phyloP scores from a whole-genome alignment of 176 grass and related monocot genomes.

The Eleusine indica region DNA sequence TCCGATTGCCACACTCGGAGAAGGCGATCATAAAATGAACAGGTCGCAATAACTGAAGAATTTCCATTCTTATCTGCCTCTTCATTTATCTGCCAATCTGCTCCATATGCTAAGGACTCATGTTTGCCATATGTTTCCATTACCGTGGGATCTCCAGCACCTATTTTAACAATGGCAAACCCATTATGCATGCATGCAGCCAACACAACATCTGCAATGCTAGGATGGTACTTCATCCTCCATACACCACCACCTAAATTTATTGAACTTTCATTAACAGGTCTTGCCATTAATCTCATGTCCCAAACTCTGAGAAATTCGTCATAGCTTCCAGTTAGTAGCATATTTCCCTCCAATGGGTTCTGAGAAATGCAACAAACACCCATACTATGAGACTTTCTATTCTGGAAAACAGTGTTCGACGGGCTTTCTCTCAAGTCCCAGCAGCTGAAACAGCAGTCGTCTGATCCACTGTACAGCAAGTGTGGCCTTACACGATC shows the following conservation, averaged over 20 bases:
- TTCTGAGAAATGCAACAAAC: conserved; percentile 84
- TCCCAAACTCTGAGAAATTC: conserved; percentile 95
- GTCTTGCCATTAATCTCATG: conserved; percentile 74
- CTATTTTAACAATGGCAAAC: conserved; percentile 72
- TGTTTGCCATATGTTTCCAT: conserved; percentile 84
- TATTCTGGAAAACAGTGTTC: conserved; percentile 58
- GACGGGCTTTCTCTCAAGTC: conserved; percentile 69
- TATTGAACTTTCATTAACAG: conserved; percentile 66
- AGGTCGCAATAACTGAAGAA: conserved; percentile 67
- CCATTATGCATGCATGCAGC: conserved; percentile 97
- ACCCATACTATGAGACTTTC: conserved; percentile 83
- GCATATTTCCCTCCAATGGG: conserved; percentile 55
- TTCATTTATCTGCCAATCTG: conserved; percentile 82
- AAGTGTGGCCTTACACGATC: conserved; percentile 64
- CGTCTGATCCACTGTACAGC: conserved; percentile 82
- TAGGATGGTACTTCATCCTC: conserved; percentile 90
- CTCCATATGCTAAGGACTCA: conserved; percentile 92
- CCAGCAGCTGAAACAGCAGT: conserved; percentile 91
- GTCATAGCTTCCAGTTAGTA: conserved; percentile 95
- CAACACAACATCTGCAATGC: conserved; percentile 57
- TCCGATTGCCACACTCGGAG: conserved; percentile 72
- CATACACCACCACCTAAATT: conserved; percentile 93
- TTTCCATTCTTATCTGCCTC: conserved; percentile 26
- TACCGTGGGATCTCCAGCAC: conserved; percentile 47
- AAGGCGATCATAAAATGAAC: conserved; percentile 90